phyloP scores from a whole-genome alignment of 106 monocot species.

The Xerophyta viscosa region DNA sequence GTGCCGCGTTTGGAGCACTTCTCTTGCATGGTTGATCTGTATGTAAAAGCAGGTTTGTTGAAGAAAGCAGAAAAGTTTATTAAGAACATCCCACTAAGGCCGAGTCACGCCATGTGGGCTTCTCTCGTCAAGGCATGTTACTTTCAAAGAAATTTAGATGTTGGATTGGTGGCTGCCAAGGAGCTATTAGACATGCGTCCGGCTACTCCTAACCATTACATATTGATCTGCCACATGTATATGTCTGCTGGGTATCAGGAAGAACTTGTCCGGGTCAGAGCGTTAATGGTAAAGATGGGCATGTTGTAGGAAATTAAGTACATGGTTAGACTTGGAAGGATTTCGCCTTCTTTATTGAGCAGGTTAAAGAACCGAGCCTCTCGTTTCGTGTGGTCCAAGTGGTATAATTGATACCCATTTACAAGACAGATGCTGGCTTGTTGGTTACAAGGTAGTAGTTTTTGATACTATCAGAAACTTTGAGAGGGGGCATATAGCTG shows the following conservation, averaged over 20 bases:
- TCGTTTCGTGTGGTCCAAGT: too few relatives aligned
- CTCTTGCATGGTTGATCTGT: slow-evolving; percentile 83
- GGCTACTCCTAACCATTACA: slow-evolving; percentile 51
- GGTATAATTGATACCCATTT: too few relatives aligned
- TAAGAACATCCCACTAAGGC: slow-evolving; percentile 20
- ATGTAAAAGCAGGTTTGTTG: slow-evolving; percentile 43
- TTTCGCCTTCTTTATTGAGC: too few relatives aligned
- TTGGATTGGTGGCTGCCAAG: slow-evolving; percentile 42
- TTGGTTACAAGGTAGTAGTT: too few relatives aligned
- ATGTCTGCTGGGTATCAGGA: slow-evolving; percentile 27
- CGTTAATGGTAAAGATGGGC: slow-evolving; percentile 37
- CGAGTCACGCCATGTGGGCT: slow-evolving; percentile 51
- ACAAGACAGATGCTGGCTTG: too few relatives aligned
- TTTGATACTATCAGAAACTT: too few relatives aligned
- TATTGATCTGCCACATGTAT: slow-evolving; percentile 62
- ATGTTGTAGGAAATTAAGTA: too few relatives aligned
- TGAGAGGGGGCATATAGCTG: too few relatives aligned
- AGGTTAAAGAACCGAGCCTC: too few relatives aligned
- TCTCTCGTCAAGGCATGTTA: slow-evolving; percentile 47
- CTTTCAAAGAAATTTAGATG: slow-evolving; percentile 27
- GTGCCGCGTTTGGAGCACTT: slow-evolving; percentile 56
- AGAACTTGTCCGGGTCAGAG: slow-evolving; percentile 32
- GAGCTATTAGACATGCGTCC: slow-evolving; percentile 45
- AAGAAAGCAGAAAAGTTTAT: slow-evolving; percentile 51
- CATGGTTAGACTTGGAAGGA: too few relatives aligned